A percentile compares a stretch with the other conserved stretches of the same genome.
Evolutionary conservation across 495 filamentous ascomycete genomes (phyloP).

Genomic region (Staphylotrichum longicolle): DNA sequence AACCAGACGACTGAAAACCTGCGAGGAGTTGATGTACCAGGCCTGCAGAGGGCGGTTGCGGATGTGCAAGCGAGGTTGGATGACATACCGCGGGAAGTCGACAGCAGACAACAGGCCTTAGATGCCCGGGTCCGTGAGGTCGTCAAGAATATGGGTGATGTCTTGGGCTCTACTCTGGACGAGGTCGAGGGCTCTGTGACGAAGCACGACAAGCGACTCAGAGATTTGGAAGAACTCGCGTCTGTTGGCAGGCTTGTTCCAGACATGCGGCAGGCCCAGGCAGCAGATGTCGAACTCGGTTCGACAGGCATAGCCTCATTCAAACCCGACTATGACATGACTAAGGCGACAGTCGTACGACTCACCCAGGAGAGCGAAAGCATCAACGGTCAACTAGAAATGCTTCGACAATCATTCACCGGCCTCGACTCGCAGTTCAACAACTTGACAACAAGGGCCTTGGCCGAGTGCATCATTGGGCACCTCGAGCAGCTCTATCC

Average conservation of each 20-base stretch:
- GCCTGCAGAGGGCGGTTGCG: slow-evolving; percentile 8
- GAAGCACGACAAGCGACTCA: neutral
- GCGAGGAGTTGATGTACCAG: slow-evolving; percentile 1
- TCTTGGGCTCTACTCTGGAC: neutral
- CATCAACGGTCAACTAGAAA: slow-evolving; percentile 6
- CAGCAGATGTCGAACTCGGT: neutral
- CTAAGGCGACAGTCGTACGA: neutral
- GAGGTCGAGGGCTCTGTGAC: neutral
- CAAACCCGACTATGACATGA: slow-evolving; percentile 7
- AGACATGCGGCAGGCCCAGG: neutral
- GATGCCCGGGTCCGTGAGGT: neutral
- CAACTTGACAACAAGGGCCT: slow-evolving; percentile 31
- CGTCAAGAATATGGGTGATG: neutral
- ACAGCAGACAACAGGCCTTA: neutral
- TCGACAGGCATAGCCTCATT: neutral
- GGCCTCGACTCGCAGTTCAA: slow-evolving; percentile 28
- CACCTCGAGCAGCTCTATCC: slow-evolving; percentile 28
- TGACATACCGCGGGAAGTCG: neutral
- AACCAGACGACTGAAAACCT: too few species aligned
- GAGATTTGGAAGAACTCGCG: neutral
- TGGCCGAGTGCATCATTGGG: slow-evolving; percentile 30
- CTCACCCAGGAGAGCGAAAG: slow-evolving; percentile 5
- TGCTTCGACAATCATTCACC: slow-evolving; percentile 6
- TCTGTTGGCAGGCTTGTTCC: too few species aligned
- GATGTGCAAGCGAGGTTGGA: slow-evolving; percentile 12